phyloP scores from a whole-genome alignment of 306 rosid species.

The Trichosanthes truncata region DNA sequence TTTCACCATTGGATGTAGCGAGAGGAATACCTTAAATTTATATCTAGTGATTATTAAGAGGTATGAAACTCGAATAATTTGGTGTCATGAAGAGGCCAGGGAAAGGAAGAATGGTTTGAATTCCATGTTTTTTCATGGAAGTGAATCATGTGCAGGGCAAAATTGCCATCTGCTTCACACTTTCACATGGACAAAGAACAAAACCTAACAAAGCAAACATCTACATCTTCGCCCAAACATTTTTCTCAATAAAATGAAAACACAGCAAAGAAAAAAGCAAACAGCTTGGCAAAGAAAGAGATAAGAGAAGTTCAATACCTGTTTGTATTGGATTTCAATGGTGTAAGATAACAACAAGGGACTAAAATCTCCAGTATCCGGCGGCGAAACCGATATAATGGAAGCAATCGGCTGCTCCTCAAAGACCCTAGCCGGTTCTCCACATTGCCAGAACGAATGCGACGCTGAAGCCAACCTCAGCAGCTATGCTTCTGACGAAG shows the following conservation, averaged over 20 bases:
- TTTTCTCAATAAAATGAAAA: background rate
- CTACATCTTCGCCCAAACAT: background rate
- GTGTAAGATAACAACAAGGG: conserved; percentile 76
- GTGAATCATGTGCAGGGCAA: no score
- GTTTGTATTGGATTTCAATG: conserved; percentile 77
- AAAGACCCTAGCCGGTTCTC: conserved; percentile 40
- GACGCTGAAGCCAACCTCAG: conserved; percentile 10
- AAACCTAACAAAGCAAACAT: background rate
- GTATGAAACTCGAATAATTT: no score
- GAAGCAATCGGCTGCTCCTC: conserved; percentile 62
- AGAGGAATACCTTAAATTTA: no score
- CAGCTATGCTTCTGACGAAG: conserved; percentile 22
- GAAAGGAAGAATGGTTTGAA: no score
- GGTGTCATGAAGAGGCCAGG: no score
- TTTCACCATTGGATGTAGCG: no score
- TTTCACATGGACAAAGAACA: background rate
- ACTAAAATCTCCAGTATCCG: conserved; percentile 69
- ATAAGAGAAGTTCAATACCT: conserved; percentile 31
- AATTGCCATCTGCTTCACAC: no score
- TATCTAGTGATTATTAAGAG: no score
- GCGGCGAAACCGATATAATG: conserved; percentile 59
- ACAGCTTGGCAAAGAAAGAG: background rate
- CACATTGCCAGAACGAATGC: conserved; percentile 26
- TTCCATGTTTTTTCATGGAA: no score
- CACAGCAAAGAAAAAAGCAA: background rate